Percentiles rank a stretch among this genome's conserved stretches.
Conservation (phyloP, 2,329 filamentous ascomycete genomes). For the Shiraia sp. region DNA sequence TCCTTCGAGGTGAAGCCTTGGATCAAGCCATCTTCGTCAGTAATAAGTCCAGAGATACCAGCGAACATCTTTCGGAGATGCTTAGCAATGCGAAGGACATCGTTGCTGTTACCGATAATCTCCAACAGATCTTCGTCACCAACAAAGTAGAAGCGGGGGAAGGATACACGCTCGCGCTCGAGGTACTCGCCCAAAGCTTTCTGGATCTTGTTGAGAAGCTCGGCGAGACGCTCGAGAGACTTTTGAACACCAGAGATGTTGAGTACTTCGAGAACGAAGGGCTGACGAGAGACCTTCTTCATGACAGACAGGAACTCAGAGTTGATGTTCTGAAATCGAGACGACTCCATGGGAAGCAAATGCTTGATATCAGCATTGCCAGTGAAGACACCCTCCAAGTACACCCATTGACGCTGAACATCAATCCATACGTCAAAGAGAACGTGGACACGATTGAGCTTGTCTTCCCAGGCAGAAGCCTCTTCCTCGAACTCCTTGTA, state of each 20-base stretch:
- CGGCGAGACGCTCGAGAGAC: conserved; percentile 91
- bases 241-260: conserved; percentile 96
- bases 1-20: conserved; percentile 94
- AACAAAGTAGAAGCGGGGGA: conserved; percentile 99
- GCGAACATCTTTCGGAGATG: conserved; percentile 99
- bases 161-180: conserved; percentile 95
- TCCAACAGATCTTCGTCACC: conserved; percentile 97
- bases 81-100: conserved; percentile 93
- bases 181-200: conserved; percentile 98
- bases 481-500: conserved; percentile 99
- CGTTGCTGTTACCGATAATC: conserved; percentile 99
- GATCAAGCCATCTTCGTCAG: conserved; percentile 89
- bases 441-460: conserved; percentile 94
- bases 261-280: conserved; percentile 92
- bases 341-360: conserved; percentile 92
- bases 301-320: conserved; percentile 98
- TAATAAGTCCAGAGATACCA: conserved; percentile 84
- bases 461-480: conserved; percentile 95
- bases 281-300: conserved; percentile 98
- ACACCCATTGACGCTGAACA: conserved; percentile 99
- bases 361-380: conserved; percentile 99
- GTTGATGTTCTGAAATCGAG: conserved; percentile 98
- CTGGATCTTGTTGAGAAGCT: conserved; percentile 97
- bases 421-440: conserved; percentile 99
- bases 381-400: conserved; percentile 97